Evolutionary conservation across 108 stramenopile genomes (phyloP), one percentile per base, ranked within the genome.

Genomic region (Cafeteria roenbergensis): DNA sequence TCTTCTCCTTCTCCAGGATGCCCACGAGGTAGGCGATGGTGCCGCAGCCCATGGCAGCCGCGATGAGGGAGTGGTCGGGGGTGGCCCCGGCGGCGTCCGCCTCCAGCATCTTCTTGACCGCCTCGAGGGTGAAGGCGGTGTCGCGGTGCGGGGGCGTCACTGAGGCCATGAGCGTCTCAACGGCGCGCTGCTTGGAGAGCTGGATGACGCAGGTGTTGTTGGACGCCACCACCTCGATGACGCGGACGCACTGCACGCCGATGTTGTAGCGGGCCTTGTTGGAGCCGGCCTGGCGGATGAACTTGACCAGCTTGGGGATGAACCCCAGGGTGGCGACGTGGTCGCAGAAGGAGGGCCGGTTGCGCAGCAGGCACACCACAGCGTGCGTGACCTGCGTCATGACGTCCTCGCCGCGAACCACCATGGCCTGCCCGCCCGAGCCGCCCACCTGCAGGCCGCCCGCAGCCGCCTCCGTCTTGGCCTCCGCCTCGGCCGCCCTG

Each of bases 261-360:
- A 79, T 75, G 17, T 78, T 68, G 57, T 80, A 83, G 36, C 63
- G 36, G 28, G 82, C 42, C 24, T 70, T 62, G 17, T 51, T 70
- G 26, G 51, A 36, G 27, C 79, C 38, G 51, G 70, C 64, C 1
- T 61, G 26, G 17, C 78, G 62, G 25, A 86, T 36, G 56, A 80
- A 67, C 34, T 50, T 4, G 20, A 86, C 57, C 1, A 64, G 68
- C 51, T 80, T 64, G 24, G 48, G 32, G 66, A 84, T 75, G 67
- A 82, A 83, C 20, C 86, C 86, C 80, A 82, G 83, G 20, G 65
- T 32, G 17, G 76, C 63, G 4, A 87, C 63, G 60, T 87, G 83
- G 62, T 84, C 80, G 50, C 82, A 78, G 2, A 84, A 55, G 33
- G 75, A 63, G 35, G 63, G 55, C 51, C 78, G 69, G 25, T 80